Evolutionary conservation across 371 early-diverging fungal species (phyloP), one percentile per base, ranked within the genome.

Genomic region (Actinomucor elegans): DNA sequence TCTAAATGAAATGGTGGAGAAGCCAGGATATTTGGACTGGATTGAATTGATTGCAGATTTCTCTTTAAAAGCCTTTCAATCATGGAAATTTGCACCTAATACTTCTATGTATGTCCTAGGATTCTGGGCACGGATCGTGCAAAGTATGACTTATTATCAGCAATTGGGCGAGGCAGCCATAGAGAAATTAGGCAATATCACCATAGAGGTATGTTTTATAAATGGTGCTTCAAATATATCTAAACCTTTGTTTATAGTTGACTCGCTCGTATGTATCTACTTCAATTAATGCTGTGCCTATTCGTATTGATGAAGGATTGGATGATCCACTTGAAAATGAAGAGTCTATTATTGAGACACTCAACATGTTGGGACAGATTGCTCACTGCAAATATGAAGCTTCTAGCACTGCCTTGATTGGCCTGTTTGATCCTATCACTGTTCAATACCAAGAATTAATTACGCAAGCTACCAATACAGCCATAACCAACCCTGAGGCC

Each of bases 121-220:
- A 2, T 94, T 94, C 59, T 95, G 96, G 96, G 79, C 85, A 48
- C 83, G 88, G 55, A 80, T 88, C 9, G 81, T 87, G 3, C 79
- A 88, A 17, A 82, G 86, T 27, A 80, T 84, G 72, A 67, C 75
- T 15, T 81, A 81, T 54, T 80, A 79, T 43, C 75, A 71, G 41
- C 64, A 66, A 21, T 50, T 71, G 31, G 67, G 65, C 12, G 61
- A 72, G 17, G 63, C 67, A 5, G 57, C 73, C 0, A 74, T 77
- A 29, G 67, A 73, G 7, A 80, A 79, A 15, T 56, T 84, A 9
- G 71, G 70, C 29, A 56, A 31, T 17, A 75, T 76, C 45, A 66
- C 69, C 2, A 36, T 69, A 3, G 67, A 72, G 56, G 69, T 70
- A 67, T 23, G 14, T 10, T 24, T 15, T 45, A 21, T 40, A 12